Base-by-base conservation (phyloP, 164 flowering plant species). In the Stephania cephalantha region DNA sequence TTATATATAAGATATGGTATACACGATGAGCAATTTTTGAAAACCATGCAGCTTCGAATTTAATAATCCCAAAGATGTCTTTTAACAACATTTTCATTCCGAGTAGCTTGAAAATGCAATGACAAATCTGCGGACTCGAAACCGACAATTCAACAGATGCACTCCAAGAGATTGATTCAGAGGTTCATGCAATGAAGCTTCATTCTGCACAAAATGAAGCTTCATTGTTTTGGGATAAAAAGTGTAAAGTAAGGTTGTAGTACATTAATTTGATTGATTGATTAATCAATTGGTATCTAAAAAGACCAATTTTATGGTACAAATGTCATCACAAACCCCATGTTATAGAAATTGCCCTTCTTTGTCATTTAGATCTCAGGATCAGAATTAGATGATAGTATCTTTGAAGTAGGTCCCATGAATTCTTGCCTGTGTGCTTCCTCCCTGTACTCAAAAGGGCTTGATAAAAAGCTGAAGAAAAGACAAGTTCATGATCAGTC, bases 401-500 rank as follows among this genome's bases (percentile, higher is more conserved):
- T 58, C 64, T 58, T 58, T 58, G 4, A 58, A 58, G 20, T 58
- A 58, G 64, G 64, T 18, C 64, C 20, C 64, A 58, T n/a, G 42
- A 35, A 35, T 35, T 9, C 17, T 55, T 55, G 63, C 63, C 63
- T 12, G 5, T 15, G 42, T 35, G 42, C 42, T 35, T 12, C 63
- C 63, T 55, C 18, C 44, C 71, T 11, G 15, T 25, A 68, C 71
- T 46, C 44, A 68, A 68, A 15, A 68, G 20, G 71, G 42, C 42
- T 35, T 35, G 4, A 35, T 35, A 35, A 68, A 68, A 58, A 15
- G 44, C 31, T 10, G 71, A 68, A 42, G 25, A 68, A 30, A 68
- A 11, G 45, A 29, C 45, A 31, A 68, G 71, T 13, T 45, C 71
- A 31, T 68, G 71, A 68, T 68, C 20, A 35, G 46, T 68, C 71